Evolutionary conservation across 371 early-diverging fungal species (phyloP), one percentile per base, ranked within the genome.

Genomic region (Choanephora cucurbitarum): DNA sequence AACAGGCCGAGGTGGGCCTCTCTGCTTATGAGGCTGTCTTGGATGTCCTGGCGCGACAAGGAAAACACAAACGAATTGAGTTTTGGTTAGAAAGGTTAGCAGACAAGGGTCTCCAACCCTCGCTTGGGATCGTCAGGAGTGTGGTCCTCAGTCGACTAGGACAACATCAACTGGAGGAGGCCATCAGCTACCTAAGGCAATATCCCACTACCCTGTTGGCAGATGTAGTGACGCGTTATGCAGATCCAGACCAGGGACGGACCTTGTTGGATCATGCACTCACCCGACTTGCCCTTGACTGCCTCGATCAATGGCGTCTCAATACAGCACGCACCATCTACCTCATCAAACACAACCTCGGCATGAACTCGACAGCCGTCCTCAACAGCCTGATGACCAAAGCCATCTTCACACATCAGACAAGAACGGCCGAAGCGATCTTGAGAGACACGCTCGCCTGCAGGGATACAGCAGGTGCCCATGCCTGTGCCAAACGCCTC

Each of bases 11-110:
- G 17, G 64, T 70, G 3, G 53, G 62, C 1, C 47, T 60, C 4
- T 50, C 37, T 15, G 58, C 68, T 0, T 73, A 58, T 55, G 66
- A 69, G 15, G 42, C 57, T 9, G 43, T 79, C 5, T 60, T 82
- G 9, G 44, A 57, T 11, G 47, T 69, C 2, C 45, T 71, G 24
- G 67, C 70, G 0, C 41, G 21, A 13, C 42, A 51, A 5, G 52
- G 59, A 13, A 49, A 57, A 10, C 34, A 52, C n/a, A 44, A 52
- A 7, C 32, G 49, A 43, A 58, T 69, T 3, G 44, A 55, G 9
- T 58, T 44, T 33, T 75, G 75, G 75, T 10, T 68, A 17, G 17
- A 54, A 1, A 44, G 55, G 5, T 57, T 73, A 44, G 28, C 45
- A 42, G 24, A 44, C 3, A 5, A 28, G n/a, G 46, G 54, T 1